Base-by-base conservation (phyloP, 768 basidiomycete species). In the Serendipita indica region DNA sequence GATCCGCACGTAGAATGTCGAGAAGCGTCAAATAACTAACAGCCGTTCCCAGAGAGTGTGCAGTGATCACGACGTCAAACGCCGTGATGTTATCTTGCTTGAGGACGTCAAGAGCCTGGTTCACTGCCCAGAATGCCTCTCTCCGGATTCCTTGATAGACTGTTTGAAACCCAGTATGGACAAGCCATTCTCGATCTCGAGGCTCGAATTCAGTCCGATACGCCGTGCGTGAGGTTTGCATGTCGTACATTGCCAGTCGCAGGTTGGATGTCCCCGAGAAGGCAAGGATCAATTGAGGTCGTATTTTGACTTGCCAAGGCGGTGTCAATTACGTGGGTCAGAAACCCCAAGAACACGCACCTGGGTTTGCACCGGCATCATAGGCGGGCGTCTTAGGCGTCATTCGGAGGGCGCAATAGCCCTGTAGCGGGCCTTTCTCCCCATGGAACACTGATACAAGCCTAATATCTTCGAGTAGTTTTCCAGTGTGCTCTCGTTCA, bases 21-120 rank as follows among this genome's bases (percentile, higher is more conserved):
- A 80, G 63, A 13, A 39, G 72, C 70, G 39, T 79, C 69, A 22
- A 82, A 66, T 77, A 78, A 14, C 72, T 70, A n/a, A 82, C 64
- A 20, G 74, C 73, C 20, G 72, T 78, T 39, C 80, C 79, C 75
- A 81, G 75, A 58, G 78, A 80, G 64, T 82, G 80, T 1, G 79
- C 80, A 0, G 77, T 78, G 30, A 80, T 62, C 13, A 79, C 72
- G 16, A 81, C 58, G 62, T 79, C 77, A 18, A 60, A 54, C 2
- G 10, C 33, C 3, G n/a, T 16, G 10, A 62, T 62, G 28, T 75
- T 32, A n/a, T 6, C 1, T 10, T 16, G 7, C 10, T 28, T 28
- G n/a, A 58, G 65, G 57, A 70, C 66, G 13, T 65, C 39, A 12
- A 79, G 63, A 3, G 72, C 75, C 60, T 70, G 69, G 22, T 65